Evolutionary conservation across 176 grass and related monocot species (phyloP), one percentile per base, ranked within the genome.

Genomic region (Oryza meridionalis): DNA sequence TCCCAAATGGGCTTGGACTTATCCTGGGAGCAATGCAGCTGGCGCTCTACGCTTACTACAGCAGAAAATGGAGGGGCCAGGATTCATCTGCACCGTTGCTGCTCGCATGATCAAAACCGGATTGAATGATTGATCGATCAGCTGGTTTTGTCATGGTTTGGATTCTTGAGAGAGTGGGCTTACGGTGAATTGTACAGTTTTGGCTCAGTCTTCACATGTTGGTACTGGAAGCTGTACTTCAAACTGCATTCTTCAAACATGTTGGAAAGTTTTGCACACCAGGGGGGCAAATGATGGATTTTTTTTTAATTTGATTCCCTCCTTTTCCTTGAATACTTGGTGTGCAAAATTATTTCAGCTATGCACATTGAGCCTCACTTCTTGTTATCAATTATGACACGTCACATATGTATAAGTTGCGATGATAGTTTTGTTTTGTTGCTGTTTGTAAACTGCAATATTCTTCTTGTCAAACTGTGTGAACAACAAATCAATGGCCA

Each of bases 1-100:
- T 97, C 21, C 92, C 92, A 3, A 97, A 97, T 85, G 94, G 90
- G 19, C 88, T 94, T 68, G 95, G 92, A 67, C 76, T 88, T 15
- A 6, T 94, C 46, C 65, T 97, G 9, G 95, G 92, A 77, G 84
- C 79, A 22, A 62, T 76, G 49, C 95, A 94, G 75, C 24, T 97
- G 80, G 24, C 83, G 1, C 72, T 97, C 33, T 94, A 93, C 45
- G 86, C 88, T 33, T 97, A 92, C 80, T 97, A 90, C 79, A 94
- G 53, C 90, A 67, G 84, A 61, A 86, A 62, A 90, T 90, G 88
- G 84, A 86, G 80, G 40, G 15, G 16, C 67, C 40, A 66, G n/a
- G 79, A 38, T 19, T 32, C 79, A 16, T 86, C 68, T 49, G 79
- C 47, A 27, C 74, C 84, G 61, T 75, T 90, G 84, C 74, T 90